Percentiles rank a stretch among this genome's conserved stretches.
These are phyloP conservation scores for Psidium friedrichsthalianum DNA, from an alignment of 345 rosid genomes.

Conservation along the genomic window DNA sequence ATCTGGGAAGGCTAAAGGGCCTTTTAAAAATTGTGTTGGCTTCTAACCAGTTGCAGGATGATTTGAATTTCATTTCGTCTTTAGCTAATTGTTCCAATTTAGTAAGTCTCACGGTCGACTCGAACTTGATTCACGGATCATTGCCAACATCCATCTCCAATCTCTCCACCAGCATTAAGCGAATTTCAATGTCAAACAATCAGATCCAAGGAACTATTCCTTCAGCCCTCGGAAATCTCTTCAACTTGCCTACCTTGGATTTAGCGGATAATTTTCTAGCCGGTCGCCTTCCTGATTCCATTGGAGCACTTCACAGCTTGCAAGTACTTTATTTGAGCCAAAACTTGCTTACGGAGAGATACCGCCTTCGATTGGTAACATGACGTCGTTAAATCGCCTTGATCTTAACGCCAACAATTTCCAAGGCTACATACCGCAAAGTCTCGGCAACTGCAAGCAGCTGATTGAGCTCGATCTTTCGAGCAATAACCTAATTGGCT, in stretches of 20 bases:
- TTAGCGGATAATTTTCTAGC: rapidly evolving
- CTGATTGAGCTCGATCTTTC: not conserved
- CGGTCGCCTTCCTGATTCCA: not conserved
- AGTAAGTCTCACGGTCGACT: not conserved
- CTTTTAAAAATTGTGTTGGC: rapidly evolving
- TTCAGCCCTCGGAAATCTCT: not conserved
- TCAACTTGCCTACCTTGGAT: not conserved
- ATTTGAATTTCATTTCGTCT: not conserved
- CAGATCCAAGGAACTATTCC: not conserved
- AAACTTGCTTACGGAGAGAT: not conserved
- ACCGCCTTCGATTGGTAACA: not conserved
- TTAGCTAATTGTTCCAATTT: not conserved
- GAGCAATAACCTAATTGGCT: not conserved
- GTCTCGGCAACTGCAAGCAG: not conserved
- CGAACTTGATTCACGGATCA: not conserved
- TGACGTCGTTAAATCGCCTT: rapidly evolving
- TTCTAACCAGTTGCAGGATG: not conserved
- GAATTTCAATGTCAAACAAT: not conserved
- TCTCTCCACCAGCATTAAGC: not conserved
- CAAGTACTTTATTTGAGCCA: rapidly evolving
- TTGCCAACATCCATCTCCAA: not conserved
- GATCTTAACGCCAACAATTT: not conserved
- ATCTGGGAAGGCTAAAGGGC: not conserved
- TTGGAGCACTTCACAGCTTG: not conserved
- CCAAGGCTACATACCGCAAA: not conserved